Base-by-base conservation (phyloP, 2,329 filamentous ascomycete genomes). In the Penicillium sp. region DNA sequence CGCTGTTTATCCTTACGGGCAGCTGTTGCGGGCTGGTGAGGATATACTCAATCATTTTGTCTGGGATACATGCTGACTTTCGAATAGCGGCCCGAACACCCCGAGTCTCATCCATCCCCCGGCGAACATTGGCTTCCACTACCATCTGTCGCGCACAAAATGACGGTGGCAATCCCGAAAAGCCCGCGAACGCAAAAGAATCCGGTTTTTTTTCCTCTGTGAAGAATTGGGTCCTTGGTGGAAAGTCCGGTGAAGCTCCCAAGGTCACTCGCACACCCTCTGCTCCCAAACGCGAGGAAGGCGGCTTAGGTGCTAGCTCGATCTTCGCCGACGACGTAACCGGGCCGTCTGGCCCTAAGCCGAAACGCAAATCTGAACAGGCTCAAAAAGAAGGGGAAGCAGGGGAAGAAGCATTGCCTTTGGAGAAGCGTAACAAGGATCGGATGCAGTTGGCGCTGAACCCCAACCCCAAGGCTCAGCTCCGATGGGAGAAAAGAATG, bases 401-500 rank as follows among this genome's bases (percentile, higher is more conserved):
- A 8, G 33, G 43, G 29, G 44, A 50, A 14, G 33, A 22, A 2
- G 30, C 40, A 22, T 20, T 47, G 6, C 39, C 50, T 4, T 46
- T 67, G 16, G 56, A 58, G 26, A 32, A 58, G 15, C 69, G 70
- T 33, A 71, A 76, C 53, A 65, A 58, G 23, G 55, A 72, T 25
- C 73, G 74, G 51, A 76, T 84, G 70, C 74, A 76, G 39, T 70
- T 75, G 39, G 75, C 76, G 17, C 67, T 86, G 31, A 84, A 95
- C 61, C 92, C 92, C 4, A 77, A 84, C 50, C 88, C 89, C 11
- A 67, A 73, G 30, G 74, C 74, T 40, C 78, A 88, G 41, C 70
- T 80, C 37, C 75, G 81, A 41, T 95, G 85, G 79, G 80, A 94
- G 69, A 76, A 85, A 55, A 87, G 83, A 65, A 87, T 89, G 74